These are phyloP conservation scores for Dactylorhiza incarnata DNA, from an alignment of 106 monocot species.

Conservation along the genomic window DNA sequence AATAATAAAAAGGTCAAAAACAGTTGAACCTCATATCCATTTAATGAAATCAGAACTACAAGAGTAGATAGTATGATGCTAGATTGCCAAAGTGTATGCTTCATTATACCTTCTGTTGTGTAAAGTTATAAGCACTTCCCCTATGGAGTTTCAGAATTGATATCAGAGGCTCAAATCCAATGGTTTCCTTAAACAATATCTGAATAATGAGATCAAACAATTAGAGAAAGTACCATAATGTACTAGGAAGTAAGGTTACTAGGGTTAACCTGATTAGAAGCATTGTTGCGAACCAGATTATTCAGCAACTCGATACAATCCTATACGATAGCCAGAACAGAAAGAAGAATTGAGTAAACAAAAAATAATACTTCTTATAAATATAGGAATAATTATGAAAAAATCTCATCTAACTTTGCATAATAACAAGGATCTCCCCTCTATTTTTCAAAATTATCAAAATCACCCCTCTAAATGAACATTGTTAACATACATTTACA, in stretches of 20 bases:
- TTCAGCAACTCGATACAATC: constrained; percentile 96
- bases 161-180: constrained; percentile 84
- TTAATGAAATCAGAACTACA: background rate
- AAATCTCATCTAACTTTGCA: no score
- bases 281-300: constrained; percentile 72
- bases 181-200: constrained; percentile 80
- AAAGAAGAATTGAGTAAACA: background rate
- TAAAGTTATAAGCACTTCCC: constrained; percentile 95
- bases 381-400: background rate
- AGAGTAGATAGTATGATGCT: background rate
- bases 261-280: constrained; percentile 84
- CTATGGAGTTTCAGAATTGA: constrained; percentile 84
- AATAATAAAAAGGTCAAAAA: constrained; percentile 7
- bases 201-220: constrained; percentile 23
- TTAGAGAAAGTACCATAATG: background rate
- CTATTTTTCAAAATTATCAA: no score
- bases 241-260: background rate
- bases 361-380: background rate
- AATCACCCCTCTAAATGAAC: no score
- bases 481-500: no score
- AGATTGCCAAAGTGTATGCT: background rate
- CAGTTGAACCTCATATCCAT: background rate
- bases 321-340: constrained; percentile 28
- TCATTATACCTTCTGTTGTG: constrained; percentile 84
- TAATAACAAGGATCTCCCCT: no score